Conservation (phyloP, 345 rosid species). For the Heritiera littoralis region DNA sequence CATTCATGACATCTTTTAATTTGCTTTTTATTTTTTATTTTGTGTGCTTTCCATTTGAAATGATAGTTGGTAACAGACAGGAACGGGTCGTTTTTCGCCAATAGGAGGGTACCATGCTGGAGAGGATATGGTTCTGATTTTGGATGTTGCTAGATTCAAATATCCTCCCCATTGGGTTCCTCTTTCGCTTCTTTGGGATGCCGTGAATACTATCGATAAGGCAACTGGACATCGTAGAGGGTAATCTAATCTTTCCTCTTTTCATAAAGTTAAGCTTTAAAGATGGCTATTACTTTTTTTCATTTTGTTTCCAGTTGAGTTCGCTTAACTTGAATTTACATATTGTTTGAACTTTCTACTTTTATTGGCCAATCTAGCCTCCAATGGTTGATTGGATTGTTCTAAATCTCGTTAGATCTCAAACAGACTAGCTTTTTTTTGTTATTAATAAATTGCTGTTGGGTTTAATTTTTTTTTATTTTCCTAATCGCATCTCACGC, state of each 20-base stretch:
- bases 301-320: background rate
- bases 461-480: background rate
- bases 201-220: constrained; percentile 35
- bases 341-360: background rate
- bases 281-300: background rate
- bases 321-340: no score
- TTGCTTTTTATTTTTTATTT: background rate
- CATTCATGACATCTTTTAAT: background rate
- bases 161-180: constrained; percentile 51
- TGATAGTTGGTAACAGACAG: constrained; percentile 29
- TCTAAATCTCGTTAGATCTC: background rate
- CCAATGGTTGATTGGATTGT: background rate
- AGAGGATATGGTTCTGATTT: constrained; percentile 38
- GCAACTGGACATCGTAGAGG: constrained; percentile 36
- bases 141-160: constrained; percentile 48
- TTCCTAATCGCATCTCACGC: background rate
- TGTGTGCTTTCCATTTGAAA: background rate
- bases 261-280: background rate
- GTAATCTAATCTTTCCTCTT: constrained; percentile 9
- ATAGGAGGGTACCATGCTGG: constrained; percentile 45
- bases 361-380: background rate
- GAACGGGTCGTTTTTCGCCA: constrained; percentile 45
- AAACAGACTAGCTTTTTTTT: background rate
- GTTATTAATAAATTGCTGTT: background rate
- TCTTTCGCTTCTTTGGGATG: constrained; percentile 44